These are phyloP conservation scores for Lindgomyces ingoldianus DNA, from an alignment of 495 filamentous ascomycete genomes.

Conservation along the genomic window DNA sequence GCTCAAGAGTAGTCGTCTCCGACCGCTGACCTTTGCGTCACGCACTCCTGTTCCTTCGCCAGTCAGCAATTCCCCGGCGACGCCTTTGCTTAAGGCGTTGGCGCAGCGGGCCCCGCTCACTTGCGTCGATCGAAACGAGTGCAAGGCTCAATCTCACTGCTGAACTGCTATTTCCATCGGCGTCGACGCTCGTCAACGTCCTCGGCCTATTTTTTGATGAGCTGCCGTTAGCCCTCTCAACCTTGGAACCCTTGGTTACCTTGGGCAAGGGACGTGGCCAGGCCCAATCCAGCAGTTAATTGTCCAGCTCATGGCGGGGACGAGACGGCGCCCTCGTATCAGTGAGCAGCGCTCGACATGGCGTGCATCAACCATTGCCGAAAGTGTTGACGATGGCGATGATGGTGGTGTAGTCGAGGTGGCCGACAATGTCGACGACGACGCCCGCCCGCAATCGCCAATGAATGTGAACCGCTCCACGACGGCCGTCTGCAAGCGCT, in stretches of 20 bases:
- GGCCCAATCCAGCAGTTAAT: background rate
- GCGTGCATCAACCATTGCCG: background rate
- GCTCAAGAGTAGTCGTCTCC: too few relatives aligned
- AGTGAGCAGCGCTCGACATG: slow-evolving; percentile 4
- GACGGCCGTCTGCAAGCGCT: slow-evolving; percentile 34
- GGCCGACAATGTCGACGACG: background rate
- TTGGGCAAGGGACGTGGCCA: too few relatives aligned
- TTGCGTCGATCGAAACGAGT: slow-evolving; percentile 24
- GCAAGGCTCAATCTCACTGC: slow-evolving; percentile 20
- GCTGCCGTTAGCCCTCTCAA: background rate
- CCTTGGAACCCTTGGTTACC: background rate
- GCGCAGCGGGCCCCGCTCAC: slow-evolving; percentile 23
- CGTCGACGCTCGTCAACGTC: slow-evolving; percentile 4
- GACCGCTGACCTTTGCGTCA: too few relatives aligned
- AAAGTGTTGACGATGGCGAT: background rate
- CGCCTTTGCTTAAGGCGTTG: slow-evolving; percentile 4
- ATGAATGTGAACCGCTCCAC: slow-evolving; percentile 21
- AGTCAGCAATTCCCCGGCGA: background rate
- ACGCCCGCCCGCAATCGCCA: background rate
- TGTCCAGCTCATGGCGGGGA: slow-evolving; percentile 18
- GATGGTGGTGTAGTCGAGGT: background rate
- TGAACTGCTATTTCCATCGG: slow-evolving; percentile 27
- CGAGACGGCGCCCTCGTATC: slow-evolving; percentile 19
- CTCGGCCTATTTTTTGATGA: slow-evolving; percentile 22
- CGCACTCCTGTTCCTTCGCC: slow-evolving; percentile 24